Base-by-base conservation (phyloP, 2,329 filamentous ascomycete species). In the Rosellinia necatrix region DNA sequence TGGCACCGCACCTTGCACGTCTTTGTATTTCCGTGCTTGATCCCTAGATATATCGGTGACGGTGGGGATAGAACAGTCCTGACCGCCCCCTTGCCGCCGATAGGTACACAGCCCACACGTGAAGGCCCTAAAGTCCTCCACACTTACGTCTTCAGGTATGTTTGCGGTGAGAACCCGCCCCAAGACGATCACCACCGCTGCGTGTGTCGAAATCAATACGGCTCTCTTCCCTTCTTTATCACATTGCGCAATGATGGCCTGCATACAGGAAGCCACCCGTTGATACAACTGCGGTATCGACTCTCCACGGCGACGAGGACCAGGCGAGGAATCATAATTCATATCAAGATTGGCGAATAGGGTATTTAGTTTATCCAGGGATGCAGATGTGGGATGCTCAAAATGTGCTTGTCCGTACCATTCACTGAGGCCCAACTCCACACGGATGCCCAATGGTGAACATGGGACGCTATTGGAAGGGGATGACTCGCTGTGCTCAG, bases 331-430 rank as follows among this genome's bases (percentile, higher is more conserved):
- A 40, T 70, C 74, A 70, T 92, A 88, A 24, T 68, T 69, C 12
- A 74, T 71, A 56, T 87, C 81, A 37, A 85, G 77, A 25, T 82
- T 72, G 25, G 87, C 85, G 71, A 96, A 96, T 61, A 91, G 81
- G 17, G 72, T 71, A 58, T 82, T 81, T 58, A 99, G 80, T 29
- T 81, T 76, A 24, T 78, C 66, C 12, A 87, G 76, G 3, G 82
- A 74, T 2, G 91, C 90, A 2, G 93, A 91, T 13, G 81, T 80
- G 0, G 94, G 94, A 68, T 97, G 94, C 51, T 89, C 81, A 73
- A 96, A 97, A 57, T 86, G 85, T 13, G 92, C 91, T 43, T 85
- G 81, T 22, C 94, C 94, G 71, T 94, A 97, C 88, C 94, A 97
- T 77, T 99, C 94, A 59, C 90, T 88, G 34, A 86, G 66, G 10